Conservation (phyloP, 345 rosid genomes). For the Eucalyptus cladocalyx region DNA sequence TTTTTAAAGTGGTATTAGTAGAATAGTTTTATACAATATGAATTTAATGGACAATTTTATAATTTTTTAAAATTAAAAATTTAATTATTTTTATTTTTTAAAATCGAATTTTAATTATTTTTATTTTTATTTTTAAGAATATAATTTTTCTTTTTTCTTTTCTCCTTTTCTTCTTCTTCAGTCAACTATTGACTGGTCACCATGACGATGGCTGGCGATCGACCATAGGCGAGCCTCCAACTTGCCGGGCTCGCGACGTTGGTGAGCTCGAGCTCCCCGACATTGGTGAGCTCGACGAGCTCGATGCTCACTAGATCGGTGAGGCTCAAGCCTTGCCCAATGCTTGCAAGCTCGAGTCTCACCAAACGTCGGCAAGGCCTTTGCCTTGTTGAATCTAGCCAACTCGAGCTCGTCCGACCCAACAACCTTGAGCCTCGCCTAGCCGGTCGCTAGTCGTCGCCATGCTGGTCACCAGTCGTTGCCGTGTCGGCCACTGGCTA, state of each 20-base stretch:
- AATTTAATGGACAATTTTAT: too few species aligned
- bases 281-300: fast-evolving
- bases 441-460: fast-evolving
- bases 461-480: fast-evolving
- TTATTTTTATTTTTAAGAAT: too few species aligned
- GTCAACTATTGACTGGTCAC: fast-evolving
- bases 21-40: too few species aligned
- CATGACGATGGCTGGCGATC: fast-evolving
- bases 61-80: too few species aligned
- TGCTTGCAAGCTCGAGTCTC: fast-evolving
- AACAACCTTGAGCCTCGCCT: fast-evolving
- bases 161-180: too few species aligned
- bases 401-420: fast-evolving
- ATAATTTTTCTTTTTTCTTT: fast-evolving
- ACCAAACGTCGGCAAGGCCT: fast-evolving
- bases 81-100: too few species aligned
- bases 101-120: too few species aligned
- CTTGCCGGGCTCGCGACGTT: fast-evolving
- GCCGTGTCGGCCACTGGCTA: fast-evolving
- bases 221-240: too few species aligned
- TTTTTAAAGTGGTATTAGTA: too few species aligned
- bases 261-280: too few species aligned
- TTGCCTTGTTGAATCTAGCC: fast-evolving
- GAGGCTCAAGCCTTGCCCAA: fast-evolving
- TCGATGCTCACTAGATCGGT: fast-evolving